phyloP scores from a whole-genome alignment of 352 stramenopile genomes.

The Paralagenidium karlingii region DNA sequence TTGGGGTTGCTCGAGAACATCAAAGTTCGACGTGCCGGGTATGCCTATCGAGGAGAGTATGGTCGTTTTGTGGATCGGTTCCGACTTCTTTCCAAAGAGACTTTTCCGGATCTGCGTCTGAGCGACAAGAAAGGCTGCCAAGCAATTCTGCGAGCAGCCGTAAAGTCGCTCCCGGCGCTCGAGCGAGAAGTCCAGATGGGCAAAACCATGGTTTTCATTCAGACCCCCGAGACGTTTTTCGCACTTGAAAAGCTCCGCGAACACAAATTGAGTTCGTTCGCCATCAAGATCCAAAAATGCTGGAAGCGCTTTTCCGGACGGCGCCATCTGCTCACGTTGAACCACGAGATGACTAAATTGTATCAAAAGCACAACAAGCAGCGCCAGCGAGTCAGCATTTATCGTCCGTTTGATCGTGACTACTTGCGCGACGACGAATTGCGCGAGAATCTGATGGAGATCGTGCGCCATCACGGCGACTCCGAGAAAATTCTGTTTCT shows the following conservation, averaged over 20 bases:
- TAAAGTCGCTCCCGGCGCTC: constrained; percentile 53
- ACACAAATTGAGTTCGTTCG: constrained; percentile 62
- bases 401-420: constrained; percentile 75
- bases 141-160: constrained; percentile 63
- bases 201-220: constrained; percentile 87
- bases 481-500: constrained; percentile 76
- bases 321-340: constrained; percentile 72
- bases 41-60: constrained; percentile 79
- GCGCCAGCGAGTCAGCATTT: constrained; percentile 76
- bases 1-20: constrained; percentile 80
- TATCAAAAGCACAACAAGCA: constrained; percentile 73
- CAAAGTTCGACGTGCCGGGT: constrained; percentile 76
- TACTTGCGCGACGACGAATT: constrained; percentile 59
- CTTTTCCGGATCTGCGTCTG: constrained; percentile 63
- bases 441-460: constrained; percentile 42
- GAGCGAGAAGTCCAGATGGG: constrained; percentile 78
- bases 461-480: constrained; percentile 66
- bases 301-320: constrained; percentile 75
- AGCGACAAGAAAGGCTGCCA: constrained; percentile 79
- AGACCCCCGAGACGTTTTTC: constrained; percentile 83
- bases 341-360: constrained; percentile 76
- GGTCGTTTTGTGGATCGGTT: constrained; percentile 80
- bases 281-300: constrained; percentile 63
- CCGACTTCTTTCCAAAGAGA: constrained; percentile 66
- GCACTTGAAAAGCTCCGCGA: constrained; percentile 80